These are phyloP conservation scores for Candida schatavii DNA, from an alignment of 805 yeast genomes.

Conservation along the genomic window DNA sequence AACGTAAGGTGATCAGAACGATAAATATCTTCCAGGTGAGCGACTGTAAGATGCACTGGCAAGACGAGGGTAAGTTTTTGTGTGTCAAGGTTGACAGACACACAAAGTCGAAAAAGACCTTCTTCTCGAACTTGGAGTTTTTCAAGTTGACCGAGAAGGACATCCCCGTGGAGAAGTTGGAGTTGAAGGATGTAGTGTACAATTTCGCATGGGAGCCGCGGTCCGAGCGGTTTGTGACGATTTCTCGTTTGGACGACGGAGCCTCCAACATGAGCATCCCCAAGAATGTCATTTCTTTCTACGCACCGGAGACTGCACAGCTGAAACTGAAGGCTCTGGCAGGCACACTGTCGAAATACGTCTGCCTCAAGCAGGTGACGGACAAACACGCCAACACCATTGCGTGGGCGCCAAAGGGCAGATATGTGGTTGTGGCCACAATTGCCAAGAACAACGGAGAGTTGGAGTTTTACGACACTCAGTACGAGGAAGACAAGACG, in stretches of 20 bases:
- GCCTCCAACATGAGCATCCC: slow-evolving; percentile 61
- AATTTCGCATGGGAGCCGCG: slow-evolving; percentile 96
- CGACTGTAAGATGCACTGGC: slow-evolving; percentile 92
- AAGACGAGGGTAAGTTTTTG: slow-evolving; percentile 74
- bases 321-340: slow-evolving; percentile 44
- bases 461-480: slow-evolving; percentile 82
- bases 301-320: slow-evolving; percentile 66
- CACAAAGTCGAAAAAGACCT: slow-evolving; percentile 89
- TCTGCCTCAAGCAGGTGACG: slow-evolving; percentile 53
- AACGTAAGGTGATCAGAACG: slow-evolving; percentile 80
- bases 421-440: slow-evolving; percentile 64
- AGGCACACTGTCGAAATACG: slow-evolving; percentile 44
- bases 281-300: slow-evolving; percentile 71
- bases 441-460: slow-evolving; percentile 53
- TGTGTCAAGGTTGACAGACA: slow-evolving; percentile 97
- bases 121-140: slow-evolving; percentile 88
- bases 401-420: slow-evolving; percentile 89
- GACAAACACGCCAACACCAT: slow-evolving; percentile 71
- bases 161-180: slow-evolving; percentile 92
- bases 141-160: slow-evolving; percentile 85
- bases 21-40: slow-evolving; percentile 93
- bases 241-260: slow-evolving; percentile 60
- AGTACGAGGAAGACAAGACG: slow-evolving; percentile 66
- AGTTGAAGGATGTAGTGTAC: slow-evolving; percentile 82
- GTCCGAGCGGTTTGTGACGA: slow-evolving; percentile 80